Percentiles rank a stretch among this genome's conserved stretches.
Evolutionary conservation across 225 moss, liverwort and hornwort species (phyloP).

Genomic region (Pseudoscleropodium purum): DNA sequence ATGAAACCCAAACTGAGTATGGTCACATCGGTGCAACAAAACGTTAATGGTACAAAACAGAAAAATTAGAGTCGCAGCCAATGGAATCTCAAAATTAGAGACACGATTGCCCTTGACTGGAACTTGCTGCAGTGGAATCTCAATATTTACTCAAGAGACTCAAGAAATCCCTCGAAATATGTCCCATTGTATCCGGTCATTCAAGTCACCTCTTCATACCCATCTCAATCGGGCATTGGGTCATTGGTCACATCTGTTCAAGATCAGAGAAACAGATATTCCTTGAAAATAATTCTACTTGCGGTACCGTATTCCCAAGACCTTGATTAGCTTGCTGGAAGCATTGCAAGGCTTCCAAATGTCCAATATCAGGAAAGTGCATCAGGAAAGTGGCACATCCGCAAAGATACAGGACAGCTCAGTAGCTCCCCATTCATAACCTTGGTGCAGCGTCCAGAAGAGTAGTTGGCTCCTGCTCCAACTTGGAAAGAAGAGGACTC

Average conservation of each 20-base stretch:
- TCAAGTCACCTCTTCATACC: neutral
- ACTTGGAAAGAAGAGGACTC: neutral
- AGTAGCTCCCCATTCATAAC: neutral
- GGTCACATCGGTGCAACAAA: neutral
- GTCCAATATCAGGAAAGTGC: neutral
- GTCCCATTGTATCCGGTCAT: neutral
- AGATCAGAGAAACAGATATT: neutral
- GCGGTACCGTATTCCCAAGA: neutral
- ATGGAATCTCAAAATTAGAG: neutral
- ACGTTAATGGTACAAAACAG: neutral
- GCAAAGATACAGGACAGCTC: neutral
- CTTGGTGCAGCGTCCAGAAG: neutral
- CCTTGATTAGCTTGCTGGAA: neutral
- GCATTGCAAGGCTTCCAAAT: neutral
- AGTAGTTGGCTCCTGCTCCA: neutral
- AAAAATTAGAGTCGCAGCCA: neutral
- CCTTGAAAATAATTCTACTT: neutral
- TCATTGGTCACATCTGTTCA: neutral
- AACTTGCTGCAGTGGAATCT: neutral
- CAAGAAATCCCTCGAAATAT: neutral
- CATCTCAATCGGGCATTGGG: neutral
- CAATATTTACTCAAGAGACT: neutral
- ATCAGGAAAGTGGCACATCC: neutral
- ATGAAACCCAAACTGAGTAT: neutral
- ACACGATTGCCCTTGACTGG: neutral